Evolutionary conservation across 495 filamentous ascomycete genomes (phyloP), one percentile per base, ranked within the genome.

Genomic region (Clavariopsis aquatica): DNA sequence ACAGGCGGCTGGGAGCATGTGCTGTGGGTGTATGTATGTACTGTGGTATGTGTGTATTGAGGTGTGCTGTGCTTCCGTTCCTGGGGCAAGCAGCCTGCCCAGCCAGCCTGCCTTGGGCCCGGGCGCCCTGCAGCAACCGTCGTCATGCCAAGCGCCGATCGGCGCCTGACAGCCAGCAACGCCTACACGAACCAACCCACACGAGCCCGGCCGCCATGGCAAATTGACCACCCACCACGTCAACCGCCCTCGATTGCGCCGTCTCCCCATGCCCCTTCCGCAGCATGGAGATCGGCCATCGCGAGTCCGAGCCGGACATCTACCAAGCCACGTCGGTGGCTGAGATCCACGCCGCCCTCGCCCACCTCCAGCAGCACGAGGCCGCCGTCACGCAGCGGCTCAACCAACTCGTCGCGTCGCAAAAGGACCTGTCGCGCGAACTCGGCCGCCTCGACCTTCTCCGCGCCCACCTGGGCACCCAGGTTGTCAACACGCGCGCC

Each of bases 391-490:
- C 89, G 1, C 77, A 79, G 49, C 86, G 86, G 23, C 86, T 98
- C n/a, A 81, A 90, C 72, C 78, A 82, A 27, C 83, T 96, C 41
- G 77, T 96, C 24, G 81, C 85, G 57, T 89, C 89, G 0, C 92
- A 96, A 72, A 86, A 89, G 53, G 90, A 94, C 71, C 82, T 97
- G 46, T 86, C 87, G 8, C 89, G 91, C 57, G 88, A 95, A 65
- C 79, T 98, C 57, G 83, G 85, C 27, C 87, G 93, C n/a, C 84
- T 98, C 38, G 95, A 98, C 75, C 79, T 96, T 15, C 83, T 96
- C 41, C 90, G 95, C 54, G 92, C 92, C 20, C 86, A 91, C 62
- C 85, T 98, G 28, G 92, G 92, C 58, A 84, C 91, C 15, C 95
- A 97, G 65, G 88, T 89, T n/a, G 87, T 89, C 67, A 86, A 90